Evolutionary conservation across 2,329 filamentous ascomycete species (phyloP).

Genomic region (Zymoseptoria passerinii): DNA sequence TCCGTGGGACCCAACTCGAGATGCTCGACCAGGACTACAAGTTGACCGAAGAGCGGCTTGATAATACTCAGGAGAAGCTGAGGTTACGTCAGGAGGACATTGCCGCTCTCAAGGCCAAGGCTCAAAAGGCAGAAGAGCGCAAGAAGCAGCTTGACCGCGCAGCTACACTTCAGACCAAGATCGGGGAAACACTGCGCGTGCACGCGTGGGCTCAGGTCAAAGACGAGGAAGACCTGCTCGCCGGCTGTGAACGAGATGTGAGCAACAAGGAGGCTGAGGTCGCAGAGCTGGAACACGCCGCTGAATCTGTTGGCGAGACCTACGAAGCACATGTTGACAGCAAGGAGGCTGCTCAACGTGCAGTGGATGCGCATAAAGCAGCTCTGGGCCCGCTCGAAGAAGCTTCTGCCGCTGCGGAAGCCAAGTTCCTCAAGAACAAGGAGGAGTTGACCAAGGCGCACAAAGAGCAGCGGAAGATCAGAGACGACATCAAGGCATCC

Average conservation of each 20-base stretch:
- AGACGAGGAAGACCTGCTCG: conserved; percentile 53
- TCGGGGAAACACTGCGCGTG: conserved; percentile 54
- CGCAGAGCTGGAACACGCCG: conserved; percentile 30
- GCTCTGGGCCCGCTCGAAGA: conserved; percentile 40
- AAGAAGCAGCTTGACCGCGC: conserved; percentile 60
- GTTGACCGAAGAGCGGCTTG: conserved; percentile 68
- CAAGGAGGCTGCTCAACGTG: conserved; percentile 30
- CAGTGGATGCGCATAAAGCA: conserved; percentile 27
- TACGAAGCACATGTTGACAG: conserved; percentile 39
- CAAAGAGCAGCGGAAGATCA: conserved; percentile 58
- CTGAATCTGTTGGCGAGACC: conserved; percentile 37
- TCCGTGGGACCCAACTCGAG: conserved; percentile 88
- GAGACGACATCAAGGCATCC: conserved; percentile 48
- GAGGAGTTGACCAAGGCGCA: conserved; percentile 18
- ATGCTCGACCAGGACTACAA: conserved; percentile 86
- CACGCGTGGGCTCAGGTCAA: conserved; percentile 83
- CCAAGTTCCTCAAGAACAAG: conserved; percentile 39
- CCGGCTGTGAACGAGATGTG: conserved; percentile 25
- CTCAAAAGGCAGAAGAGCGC: conserved; percentile 55
- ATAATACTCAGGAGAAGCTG: conserved; percentile 60
- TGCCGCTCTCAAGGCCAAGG: conserved; percentile 48
- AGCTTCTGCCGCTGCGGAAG: conserved; percentile 42
- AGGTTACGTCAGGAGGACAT: conserved; percentile 55
- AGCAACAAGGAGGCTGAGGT: conserved; percentile 40
- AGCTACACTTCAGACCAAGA: conserved; percentile 53